Base-by-base conservation (phyloP, 345 rosid species). In the Populus euphratica region DNA sequence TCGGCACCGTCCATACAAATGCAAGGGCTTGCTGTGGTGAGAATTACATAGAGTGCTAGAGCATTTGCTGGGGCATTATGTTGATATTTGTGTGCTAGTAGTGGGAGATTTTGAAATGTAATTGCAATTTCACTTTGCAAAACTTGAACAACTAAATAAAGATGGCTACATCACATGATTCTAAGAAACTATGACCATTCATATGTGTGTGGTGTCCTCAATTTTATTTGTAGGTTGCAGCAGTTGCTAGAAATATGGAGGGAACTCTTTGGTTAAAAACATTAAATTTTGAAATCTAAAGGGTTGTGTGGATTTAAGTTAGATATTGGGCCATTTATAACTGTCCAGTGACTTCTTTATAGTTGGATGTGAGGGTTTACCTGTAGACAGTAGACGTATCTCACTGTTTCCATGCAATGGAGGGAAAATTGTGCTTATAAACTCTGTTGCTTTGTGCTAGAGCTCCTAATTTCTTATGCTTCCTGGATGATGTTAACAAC, bases 131-230 rank as follows among this genome's bases (percentile, higher is more conserved):
- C 31, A 36, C 18, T 21, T 29, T 74, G 23, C 61, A 23, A 56
- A 56, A 17, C 61, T n/a, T 36, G 17, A 43, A 27, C 27, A 5
- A 31, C 70, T 29, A 27, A 18, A 16, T 73, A 59, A 25, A 61
- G 70, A 74, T 35, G 75, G 35, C 43, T 59, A n/a, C 78, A 44
- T n/a, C 49, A 23, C 72, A 50, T 39, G 17, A 36, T 13, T 73
- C 14, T 39, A 59, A 59, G 9, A 25, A 63, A 8, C 44, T 5
- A 35, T 43, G 62, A 20, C 44, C 41, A 31, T 52, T 25, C 33
- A 27, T 7, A 13, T 29, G 23, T 36, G 23, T 5, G n/a, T 38
- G 36, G 43, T 74, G 5, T 36, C 29, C 43, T 68, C 56, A 35
- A 18, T 62, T 61, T 41, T 25, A 61, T 8, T 11, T 43, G 27